Base-by-base conservation (phyloP, 2,329 filamentous ascomycete genomes). In the Diaporthe caulivora region DNA sequence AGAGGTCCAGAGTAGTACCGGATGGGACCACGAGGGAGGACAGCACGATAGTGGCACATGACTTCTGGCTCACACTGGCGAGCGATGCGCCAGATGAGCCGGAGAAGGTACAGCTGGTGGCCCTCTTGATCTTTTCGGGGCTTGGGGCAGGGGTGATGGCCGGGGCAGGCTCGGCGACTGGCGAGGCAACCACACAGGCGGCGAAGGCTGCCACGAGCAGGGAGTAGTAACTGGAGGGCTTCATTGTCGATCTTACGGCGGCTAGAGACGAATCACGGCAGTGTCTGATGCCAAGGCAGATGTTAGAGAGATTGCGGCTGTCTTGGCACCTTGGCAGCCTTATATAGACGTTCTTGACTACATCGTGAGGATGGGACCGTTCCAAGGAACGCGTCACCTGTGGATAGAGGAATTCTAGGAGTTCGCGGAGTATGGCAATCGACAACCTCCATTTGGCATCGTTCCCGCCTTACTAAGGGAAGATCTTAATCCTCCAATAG, bases 1-100 rank as follows among this genome's bases (percentile, higher is more conserved):
- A 89, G 75, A 91, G 78, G 77, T 92, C 89, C 3, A 92, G 85
- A 7, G 89, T 91, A 24, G 83, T 82, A 31, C 89, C 89, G 21
- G 89, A 85, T 6, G 90, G 89, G 18, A 91, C 90, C 29, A 80
- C 81, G 57, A 91, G 84, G 75, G 84, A 83, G 74, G 84, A 84
- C 37, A 91, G 82, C 21, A 85, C 79, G 73, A 91, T 89, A 64
- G 82, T 84, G 11, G 87, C 82, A 81, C 90, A 92, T 29, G 84
- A 84, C 80, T 89, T 88, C 49, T 72, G 51, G 77, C 84, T 83
- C 74, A 84, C 83, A 74, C 82, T 86, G 55, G 86, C 88, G 6
- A 83, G 77, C 17, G 73, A 70, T 24, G 64, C 64, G 11, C 73
- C 73, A 6, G 84, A 83, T 64, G 87, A 86, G 67, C 85, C 84